Base-by-base conservation (phyloP, 345 rosid species). In the Angophora floribunda region DNA sequence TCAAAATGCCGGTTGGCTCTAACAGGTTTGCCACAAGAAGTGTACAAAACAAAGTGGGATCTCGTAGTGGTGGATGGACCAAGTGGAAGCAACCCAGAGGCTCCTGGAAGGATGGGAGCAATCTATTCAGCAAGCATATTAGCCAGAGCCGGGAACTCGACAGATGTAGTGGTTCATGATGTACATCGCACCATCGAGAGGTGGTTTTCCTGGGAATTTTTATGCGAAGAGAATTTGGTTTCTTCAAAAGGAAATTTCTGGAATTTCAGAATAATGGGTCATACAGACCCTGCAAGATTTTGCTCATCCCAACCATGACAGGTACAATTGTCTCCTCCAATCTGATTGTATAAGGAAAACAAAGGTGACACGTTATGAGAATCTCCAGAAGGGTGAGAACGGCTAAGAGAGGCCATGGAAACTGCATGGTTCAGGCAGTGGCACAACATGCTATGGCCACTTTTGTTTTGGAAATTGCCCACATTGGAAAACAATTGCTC, bases 201-300 rank as follows among this genome's bases (percentile, higher is more conserved):
- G 91, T 98, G 99, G 98, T 93, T 96, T 92, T 96, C 99, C 28
- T 93, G 97, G 99, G 99, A 98, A 53, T 97, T 98, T 88, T 92
- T 97, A 41, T 96, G 97, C 52, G 97, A 95, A 80, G 97, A 95
- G 87, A 97, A 98, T 92, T 90, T 95, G 89, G 93, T 95, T 90
- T 94, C 95, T 85, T 92, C 97, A 8, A 96, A 94, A 91, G 99
- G 98, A 50, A 92, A 90, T 88, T 88, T 95, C 57, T 96, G 99
- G 98, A 92, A 91, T 86, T 96, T 94, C 88, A 90, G 89, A 92
- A 90, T 98, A 89, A 80, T 79, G 7, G 91, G 90, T 70, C 91
- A 91, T 91, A 87, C 95, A 87, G 93, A 94, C 91, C 89, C 95
- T 84, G 89, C 92, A 85, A 90, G 88, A 52, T 96, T 95, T 89